Percentiles rank a stretch among this genome's conserved stretches.
Evolutionary conservation across 2,329 filamentous ascomycete species (phyloP).

Genomic region (Colletotrichum paranaense): DNA sequence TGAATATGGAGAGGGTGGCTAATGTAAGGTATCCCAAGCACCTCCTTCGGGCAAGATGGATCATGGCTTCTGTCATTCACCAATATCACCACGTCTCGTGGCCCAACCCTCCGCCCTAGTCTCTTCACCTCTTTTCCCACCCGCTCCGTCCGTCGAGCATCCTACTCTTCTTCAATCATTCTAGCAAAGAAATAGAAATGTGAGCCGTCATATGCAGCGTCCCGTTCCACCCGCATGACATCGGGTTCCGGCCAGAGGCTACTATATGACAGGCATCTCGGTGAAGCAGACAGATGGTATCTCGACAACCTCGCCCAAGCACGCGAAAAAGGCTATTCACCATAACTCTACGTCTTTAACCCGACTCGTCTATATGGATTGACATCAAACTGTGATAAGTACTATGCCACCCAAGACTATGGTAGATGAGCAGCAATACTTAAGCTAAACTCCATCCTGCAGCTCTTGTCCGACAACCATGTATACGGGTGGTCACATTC

Average conservation of each 20-base stretch:
- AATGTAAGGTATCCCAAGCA: not conserved
- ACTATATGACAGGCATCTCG: not conserved
- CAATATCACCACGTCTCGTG: not conserved
- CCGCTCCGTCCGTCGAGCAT: not conserved
- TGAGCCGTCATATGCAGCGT: constrained; percentile 23
- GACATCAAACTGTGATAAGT: not conserved
- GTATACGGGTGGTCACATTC: not conserved
- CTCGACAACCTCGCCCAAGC: not conserved
- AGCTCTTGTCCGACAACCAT: not conserved
- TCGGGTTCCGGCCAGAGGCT: not conserved
- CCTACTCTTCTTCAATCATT: not conserved
- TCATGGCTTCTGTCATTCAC: not conserved
- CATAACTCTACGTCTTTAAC: not conserved
- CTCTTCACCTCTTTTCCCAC: not conserved
- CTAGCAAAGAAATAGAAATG: not conserved
- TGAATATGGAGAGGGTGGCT: not conserved
- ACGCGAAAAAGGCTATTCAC: not conserved
- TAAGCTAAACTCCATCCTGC: not conserved
- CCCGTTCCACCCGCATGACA: not conserved
- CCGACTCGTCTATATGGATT: not conserved
- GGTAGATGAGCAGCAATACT: not conserved
- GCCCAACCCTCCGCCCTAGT: not conserved
- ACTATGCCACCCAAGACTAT: not conserved
- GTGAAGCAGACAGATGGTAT: not conserved
- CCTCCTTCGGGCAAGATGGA: not conserved